Base-by-base conservation (phyloP, 2,329 filamentous ascomycete genomes). In the Colletotrichum simmondsii region DNA sequence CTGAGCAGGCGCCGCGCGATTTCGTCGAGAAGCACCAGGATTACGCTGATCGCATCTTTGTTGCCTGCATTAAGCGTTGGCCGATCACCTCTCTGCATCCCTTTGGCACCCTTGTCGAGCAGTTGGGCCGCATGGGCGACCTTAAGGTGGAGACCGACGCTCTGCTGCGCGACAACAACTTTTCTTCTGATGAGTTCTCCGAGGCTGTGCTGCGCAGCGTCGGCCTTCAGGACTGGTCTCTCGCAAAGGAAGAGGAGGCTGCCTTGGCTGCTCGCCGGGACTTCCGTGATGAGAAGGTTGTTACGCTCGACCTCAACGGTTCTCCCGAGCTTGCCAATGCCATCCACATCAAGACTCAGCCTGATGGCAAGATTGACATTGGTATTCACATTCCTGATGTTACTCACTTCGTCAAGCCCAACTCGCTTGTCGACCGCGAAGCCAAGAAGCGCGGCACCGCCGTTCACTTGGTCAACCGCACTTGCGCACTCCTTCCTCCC, bases 41-140 rank as follows among this genome's bases (percentile, higher is more conserved):
- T 35, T 99, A 98, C 79, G 95, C 96, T 70, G 97, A 98, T 84
- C 93, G 95, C 79, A 99, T 99, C 79, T 99, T 99, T 77, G 97
- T 99, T 77, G 97, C 97, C 60, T 98, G 95, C 86, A 99, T 99
- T 85, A 99, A 99, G 90, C 92, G 97, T 80, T 99, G 97, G 97
- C 97, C 97, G 75, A 99, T 99, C 79, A 99, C 97, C 32, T 99
- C 97, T n/a, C 91, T 99, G 68, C 97, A 99, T 85, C 97, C 97
- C 37, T 99, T 99, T 79, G 97, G 97, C 81, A 99, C 97, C 10
- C 91, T 99, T 59, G 95, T 98, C 66, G 97, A 99, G 85, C 95
- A 98, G 84, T 92, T 99, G 66, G 97, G 97, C 75, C 94, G 95
- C 81, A 98, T 98, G 94, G 97, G 97, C 76, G 95, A 99, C 81